Percentiles rank a stretch among this genome's conserved stretches.
Conservation (phyloP, 2,329 filamentous ascomycete genomes). For the Amauroascus verrucosus region DNA sequence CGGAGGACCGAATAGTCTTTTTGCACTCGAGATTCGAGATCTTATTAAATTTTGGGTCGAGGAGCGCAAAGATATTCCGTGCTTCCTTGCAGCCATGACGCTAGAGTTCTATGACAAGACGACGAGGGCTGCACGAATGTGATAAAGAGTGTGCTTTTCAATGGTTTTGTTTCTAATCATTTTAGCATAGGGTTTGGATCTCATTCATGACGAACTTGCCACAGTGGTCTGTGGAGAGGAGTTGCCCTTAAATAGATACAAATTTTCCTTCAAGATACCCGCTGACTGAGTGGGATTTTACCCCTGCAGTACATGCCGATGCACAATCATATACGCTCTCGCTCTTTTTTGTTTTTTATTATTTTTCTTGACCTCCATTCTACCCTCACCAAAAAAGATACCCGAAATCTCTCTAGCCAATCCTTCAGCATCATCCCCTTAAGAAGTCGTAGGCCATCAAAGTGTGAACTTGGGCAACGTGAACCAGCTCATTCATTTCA, state of each 20-base stretch:
- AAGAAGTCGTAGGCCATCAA: conserved; percentile 15
- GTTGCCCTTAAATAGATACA: background rate
- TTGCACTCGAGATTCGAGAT: conserved; percentile 73
- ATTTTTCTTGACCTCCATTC: too few relatives aligned
- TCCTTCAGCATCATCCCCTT: background rate
- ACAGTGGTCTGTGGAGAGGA: background rate
- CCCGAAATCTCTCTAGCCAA: background rate
- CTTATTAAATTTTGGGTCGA: conserved; percentile 94
- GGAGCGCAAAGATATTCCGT: conserved; percentile 84
- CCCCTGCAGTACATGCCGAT: background rate
- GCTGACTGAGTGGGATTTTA: background rate
- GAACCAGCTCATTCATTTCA: conserved; percentile 11
- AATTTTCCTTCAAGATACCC: background rate
- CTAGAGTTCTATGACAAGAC: conserved; percentile 77
- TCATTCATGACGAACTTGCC: background rate
- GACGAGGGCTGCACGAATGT: conserved; percentile 30
- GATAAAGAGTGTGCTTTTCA: background rate
- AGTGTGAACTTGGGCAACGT: conserved; percentile 12
- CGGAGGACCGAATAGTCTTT: conserved; percentile 75
- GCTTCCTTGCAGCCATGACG: conserved; percentile 81
- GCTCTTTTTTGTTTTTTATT: background rate
- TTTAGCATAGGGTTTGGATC: background rate
- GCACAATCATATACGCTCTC: background rate
- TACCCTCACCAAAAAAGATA: too few relatives aligned
- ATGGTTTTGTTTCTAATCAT: background rate